Base-by-base conservation (phyloP, 768 basidiomycete species). In the Phaeotremella skinneri region DNA sequence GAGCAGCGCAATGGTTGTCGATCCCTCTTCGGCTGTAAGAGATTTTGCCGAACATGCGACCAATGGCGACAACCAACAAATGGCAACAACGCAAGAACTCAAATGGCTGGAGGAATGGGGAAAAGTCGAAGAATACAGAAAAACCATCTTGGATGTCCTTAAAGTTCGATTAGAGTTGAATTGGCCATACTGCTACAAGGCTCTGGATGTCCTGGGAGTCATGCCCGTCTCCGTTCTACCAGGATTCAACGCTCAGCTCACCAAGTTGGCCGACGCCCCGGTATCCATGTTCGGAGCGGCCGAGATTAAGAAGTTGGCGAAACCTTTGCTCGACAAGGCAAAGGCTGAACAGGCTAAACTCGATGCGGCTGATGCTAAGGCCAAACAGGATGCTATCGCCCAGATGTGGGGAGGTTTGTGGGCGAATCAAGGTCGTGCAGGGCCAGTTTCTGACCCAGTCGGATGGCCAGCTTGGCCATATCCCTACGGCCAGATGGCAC, bases 121-220 rank as follows among this genome's bases (percentile, higher is more conserved):
- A 30, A 69, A 68, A 49, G 58, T 62, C 49, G 72, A 71, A n/a
- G 62, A 65, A 6, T 54, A 64, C 47, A 34, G 61, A 14, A 71
- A 71, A 42, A 43, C 66, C 39, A 74, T 74, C 49, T 55, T 69
- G 51, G 68, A 63, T 0, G 69, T 74, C 1, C 16, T 67, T 43
- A 74, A 71, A 54, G 52, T 42, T 21, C 63, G 72, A 37, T 51
- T 74, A 14, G 68, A 64, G 11, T 54, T 69, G 2, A 50, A 45
- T 11, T 74, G 72, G 72, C 72, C 72, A 23, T 68, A 69, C 61
- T 66, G 66, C 42, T 74, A 71, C 59, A 74, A 74, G 55, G 69
- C 69, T 2, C 58, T 74, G 16, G 61, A 66, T n/a, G 21, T 69
- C 1, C 62, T 71, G 25, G 49, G 37, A 6, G 49, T 55, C 34